Evolutionary conservation across 2,329 filamentous ascomycete genomes (phyloP).

Genomic region (Ascocoryne sarcoides): DNA sequence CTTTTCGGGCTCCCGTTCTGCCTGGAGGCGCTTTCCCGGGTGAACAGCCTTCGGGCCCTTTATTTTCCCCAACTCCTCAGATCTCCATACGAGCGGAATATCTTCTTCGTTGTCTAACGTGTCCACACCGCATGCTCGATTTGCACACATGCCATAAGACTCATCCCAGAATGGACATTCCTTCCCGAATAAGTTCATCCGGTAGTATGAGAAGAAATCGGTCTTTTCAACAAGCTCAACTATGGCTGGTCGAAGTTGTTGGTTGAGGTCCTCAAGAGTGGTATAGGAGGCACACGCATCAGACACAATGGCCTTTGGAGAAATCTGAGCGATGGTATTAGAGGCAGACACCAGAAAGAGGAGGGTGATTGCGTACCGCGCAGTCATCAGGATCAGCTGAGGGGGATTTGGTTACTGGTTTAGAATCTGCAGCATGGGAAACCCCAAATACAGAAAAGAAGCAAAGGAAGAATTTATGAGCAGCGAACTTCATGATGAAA

Average conservation of each 20-base stretch:
- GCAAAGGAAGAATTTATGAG: conserved; percentile 51
- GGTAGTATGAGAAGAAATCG: conserved; percentile 98
- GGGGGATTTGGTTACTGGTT: conserved; percentile 30
- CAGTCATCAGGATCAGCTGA: conserved; percentile 30
- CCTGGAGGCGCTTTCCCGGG: conserved; percentile 66
- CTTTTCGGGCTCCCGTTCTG: conserved; percentile 55
- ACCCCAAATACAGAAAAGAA: conserved; percentile 48
- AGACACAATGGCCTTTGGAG: conserved; percentile 78
- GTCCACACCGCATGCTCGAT: conserved; percentile 91
- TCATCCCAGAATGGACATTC: conserved; percentile 95
- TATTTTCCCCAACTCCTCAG: conserved; percentile 83
- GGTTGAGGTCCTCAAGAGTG: conserved; percentile 78
- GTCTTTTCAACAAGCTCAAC: conserved; percentile 76
- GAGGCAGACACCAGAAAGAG: conserved; percentile 24
- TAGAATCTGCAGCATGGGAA: conserved; percentile 33
- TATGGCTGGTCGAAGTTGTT: conserved; percentile 64
- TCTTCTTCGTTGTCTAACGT: conserved; percentile 94
- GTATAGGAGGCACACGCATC: conserved; percentile 93
- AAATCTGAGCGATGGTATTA: conserved; percentile 53
- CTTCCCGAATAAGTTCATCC: conserved; percentile 89
- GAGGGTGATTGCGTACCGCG: conserved; percentile 29
- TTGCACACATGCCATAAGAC: conserved; percentile 87
- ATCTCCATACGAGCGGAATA: conserved; percentile 83
- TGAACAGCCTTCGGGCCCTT: conserved; percentile 87
- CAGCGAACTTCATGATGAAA: conserved; percentile 41